Evolutionary conservation across 495 filamentous ascomycete species (phyloP).

Genomic region (Podospora pseudoanserina): DNA sequence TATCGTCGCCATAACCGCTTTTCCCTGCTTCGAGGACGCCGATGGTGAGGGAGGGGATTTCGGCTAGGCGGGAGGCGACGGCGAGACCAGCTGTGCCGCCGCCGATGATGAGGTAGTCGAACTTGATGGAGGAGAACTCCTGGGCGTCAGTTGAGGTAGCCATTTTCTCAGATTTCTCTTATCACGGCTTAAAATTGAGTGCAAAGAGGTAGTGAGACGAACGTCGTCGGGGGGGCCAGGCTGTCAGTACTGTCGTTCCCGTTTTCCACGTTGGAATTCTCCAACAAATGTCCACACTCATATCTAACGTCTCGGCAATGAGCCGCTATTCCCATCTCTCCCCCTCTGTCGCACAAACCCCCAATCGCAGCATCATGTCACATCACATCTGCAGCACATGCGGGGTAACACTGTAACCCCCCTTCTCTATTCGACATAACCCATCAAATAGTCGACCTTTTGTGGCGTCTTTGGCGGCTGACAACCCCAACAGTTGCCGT

Average conservation of each 20-base stretch:
- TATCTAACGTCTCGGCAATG: neutral
- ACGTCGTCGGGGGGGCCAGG: neutral
- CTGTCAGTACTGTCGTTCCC: neutral
- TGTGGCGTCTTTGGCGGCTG: neutral
- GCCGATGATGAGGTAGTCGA: slow-evolving; percentile 67
- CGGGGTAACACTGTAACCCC: neutral
- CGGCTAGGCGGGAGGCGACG: slow-evolving; percentile 52
- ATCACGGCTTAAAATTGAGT: neutral
- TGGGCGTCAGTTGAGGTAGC: neutral
- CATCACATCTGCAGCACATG: neutral
- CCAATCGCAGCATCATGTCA: neutral
- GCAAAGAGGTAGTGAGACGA: neutral
- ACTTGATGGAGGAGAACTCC: slow-evolving; percentile 52
- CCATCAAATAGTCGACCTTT: neutral
- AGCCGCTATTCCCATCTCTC: neutral
- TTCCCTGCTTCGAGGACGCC: slow-evolving; percentile 55
- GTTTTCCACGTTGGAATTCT: neutral
- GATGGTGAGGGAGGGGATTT: slow-evolving; percentile 42
- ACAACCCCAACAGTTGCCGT: neutral
- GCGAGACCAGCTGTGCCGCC: slow-evolving; percentile 56
- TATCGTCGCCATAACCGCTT: slow-evolving; percentile 37
- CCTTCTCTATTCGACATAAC: neutral
- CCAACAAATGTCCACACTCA: neutral
- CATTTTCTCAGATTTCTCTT: neutral
- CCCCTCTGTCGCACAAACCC: neutral